Evolutionary conservation across 2,329 filamentous ascomycete species (phyloP).

Genomic region (Venturia pyrina): DNA sequence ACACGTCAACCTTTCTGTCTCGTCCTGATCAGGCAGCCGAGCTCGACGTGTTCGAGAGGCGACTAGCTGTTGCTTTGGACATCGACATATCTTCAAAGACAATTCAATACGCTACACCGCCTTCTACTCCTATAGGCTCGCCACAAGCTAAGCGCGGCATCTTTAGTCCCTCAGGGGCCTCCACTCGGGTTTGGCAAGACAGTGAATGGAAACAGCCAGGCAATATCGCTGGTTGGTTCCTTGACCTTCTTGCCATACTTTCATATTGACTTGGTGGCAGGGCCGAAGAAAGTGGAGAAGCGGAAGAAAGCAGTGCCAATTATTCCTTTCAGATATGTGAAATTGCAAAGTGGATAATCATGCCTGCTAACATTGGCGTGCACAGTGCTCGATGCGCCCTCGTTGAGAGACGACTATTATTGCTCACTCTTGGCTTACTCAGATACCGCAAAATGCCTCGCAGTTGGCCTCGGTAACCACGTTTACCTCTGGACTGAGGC

Average conservation of each 20-base stretch:
- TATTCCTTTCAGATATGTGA: conserved; percentile 64
- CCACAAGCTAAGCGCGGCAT: not conserved
- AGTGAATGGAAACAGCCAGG: conserved; percentile 30
- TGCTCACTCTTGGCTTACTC: conserved; percentile 87
- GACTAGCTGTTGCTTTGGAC: conserved; percentile 72
- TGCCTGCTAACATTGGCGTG: not conserved
- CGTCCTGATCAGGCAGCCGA: conserved; percentile 47
- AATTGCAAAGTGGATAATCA: not conserved
- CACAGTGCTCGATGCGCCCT: conserved; percentile 77
- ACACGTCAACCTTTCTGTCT: conserved; percentile 46
- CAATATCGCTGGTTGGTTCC: not conserved
- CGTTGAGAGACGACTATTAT: conserved; percentile 90
- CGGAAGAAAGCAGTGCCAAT: conserved; percentile 45
- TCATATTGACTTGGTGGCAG: conserved; percentile 19
- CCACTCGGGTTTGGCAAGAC: conserved; percentile 29
- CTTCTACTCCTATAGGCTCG: not conserved
- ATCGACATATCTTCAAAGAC: conserved; percentile 42
- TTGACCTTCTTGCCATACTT: conserved; percentile 13
- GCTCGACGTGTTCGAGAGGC: conserved; percentile 57
- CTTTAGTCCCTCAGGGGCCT: not conserved
- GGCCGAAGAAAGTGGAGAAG: conserved; percentile 18
- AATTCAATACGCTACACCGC: not conserved
- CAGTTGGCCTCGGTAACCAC: conserved; percentile 68
- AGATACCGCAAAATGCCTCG: conserved; percentile 60
- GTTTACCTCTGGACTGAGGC: conserved; percentile 86